These are phyloP conservation scores for Mortierella sp. DNA, from an alignment of 371 early-diverging fungal species.

Conservation along the genomic window DNA sequence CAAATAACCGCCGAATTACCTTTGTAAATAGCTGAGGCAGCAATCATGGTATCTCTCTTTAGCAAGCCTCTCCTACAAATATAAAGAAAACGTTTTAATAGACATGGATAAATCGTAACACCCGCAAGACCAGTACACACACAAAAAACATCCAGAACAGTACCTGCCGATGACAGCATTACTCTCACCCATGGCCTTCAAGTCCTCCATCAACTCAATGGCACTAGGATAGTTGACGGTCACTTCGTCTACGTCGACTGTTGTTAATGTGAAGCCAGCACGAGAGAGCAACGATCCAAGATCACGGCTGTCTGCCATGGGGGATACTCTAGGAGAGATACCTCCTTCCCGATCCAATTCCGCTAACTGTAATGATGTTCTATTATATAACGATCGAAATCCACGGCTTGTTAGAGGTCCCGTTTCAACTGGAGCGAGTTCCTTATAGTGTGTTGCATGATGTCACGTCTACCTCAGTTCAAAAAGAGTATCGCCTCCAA, in stretches of 20 bases:
- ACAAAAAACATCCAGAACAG: background rate
- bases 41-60: conserved; percentile 85
- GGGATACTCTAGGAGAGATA: conserved; percentile 92
- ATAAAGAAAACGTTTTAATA: background rate
- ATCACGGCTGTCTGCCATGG: conserved; percentile 92
- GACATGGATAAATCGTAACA: background rate
- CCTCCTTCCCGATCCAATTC: conserved; percentile 93
- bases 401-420: background rate
- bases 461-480: conserved; percentile 71
- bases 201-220: conserved; percentile 91
- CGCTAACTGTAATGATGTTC: conserved; percentile 92
- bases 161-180: conserved; percentile 90
- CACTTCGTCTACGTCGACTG: conserved; percentile 95
- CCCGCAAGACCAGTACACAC: background rate
- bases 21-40: conserved; percentile 90
- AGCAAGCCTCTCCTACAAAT: conserved; percentile 69
- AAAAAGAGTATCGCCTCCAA: conserved; percentile 96
- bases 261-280: conserved; percentile 90
- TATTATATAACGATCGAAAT: conserved; percentile 20
- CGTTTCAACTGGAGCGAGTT: too few relatives aligned
- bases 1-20: conserved; percentile 60
- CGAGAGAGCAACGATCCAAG: conserved; percentile 84
- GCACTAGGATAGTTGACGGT: conserved; percentile 93
- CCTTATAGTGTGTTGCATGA: too few relatives aligned
- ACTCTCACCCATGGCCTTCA: conserved; percentile 94